Percentiles rank a stretch among this genome's conserved stretches.
phyloP scores from a whole-genome alignment of 345 rosid genomes.

The Syzygium grande region DNA sequence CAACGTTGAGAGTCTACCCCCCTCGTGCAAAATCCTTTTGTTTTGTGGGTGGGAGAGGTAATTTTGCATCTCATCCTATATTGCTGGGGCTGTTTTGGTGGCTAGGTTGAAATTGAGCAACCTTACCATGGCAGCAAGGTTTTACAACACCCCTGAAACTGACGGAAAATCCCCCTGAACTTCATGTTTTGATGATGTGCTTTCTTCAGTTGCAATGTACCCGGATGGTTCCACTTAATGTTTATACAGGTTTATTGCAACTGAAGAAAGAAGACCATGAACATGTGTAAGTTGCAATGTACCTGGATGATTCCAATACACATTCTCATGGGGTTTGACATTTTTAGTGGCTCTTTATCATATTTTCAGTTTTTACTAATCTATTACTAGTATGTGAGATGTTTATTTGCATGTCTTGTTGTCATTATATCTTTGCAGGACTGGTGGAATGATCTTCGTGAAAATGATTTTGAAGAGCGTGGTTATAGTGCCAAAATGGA shows the following conservation, averaged over 20 bases:
- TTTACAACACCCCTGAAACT: background rate
- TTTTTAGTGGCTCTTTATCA: no score
- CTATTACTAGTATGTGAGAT: no score
- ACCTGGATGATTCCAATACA: no score
- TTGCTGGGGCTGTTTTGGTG: background rate
- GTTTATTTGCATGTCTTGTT: background rate
- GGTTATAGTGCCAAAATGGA: slow-evolving; percentile 96
- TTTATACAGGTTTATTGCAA: no score
- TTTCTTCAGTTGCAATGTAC: no score
- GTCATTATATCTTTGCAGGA: slow-evolving; percentile 33
- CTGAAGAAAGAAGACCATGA: no score
- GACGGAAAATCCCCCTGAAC: background rate
- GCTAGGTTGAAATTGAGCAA: background rate
- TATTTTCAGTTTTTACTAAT: no score
- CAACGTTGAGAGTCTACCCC: background rate
- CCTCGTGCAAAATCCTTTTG: background rate
- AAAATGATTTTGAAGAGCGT: slow-evolving; percentile 57
- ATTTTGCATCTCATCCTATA: background rate
- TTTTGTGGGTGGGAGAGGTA: background rate
- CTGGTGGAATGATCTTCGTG: slow-evolving; percentile 98
- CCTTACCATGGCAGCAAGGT: background rate
- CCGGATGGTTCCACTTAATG: no score
- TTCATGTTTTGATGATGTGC: background rate
- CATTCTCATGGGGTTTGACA: no score
- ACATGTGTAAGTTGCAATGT: no score